Evolutionary conservation across 2,329 filamentous ascomycete species (phyloP).

Genomic region (Thyridium curvatum): DNA sequence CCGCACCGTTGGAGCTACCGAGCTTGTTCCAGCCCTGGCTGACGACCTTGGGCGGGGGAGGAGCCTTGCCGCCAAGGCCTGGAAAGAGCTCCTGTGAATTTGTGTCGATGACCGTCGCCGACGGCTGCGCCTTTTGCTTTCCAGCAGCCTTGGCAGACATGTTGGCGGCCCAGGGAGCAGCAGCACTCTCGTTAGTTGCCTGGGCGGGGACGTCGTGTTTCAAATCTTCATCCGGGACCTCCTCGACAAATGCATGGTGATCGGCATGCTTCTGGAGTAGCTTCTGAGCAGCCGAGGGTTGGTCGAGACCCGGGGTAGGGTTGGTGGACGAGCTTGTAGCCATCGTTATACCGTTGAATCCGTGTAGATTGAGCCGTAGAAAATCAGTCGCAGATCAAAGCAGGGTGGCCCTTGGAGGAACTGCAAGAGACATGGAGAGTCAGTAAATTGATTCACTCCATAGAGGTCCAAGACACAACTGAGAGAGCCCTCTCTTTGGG

Average conservation of each 20-base stretch:
- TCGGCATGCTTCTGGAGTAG: constrained; percentile 58
- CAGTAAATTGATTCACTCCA: too few relatives aligned
- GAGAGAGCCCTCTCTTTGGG: too few relatives aligned
- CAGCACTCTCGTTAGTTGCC: constrained; percentile 27
- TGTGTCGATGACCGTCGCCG: constrained; percentile 59
- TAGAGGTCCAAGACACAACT: too few relatives aligned
- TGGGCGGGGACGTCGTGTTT: constrained; percentile 31
- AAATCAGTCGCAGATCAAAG: too few relatives aligned
- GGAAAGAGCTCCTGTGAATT: constrained; percentile 90
- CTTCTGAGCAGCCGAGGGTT: constrained; percentile 52
- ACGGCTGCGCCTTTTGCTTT: constrained; percentile 55
- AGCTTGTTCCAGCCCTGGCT: too few relatives aligned
- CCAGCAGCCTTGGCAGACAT: constrained; percentile 58
- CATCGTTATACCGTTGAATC: constrained; percentile 7
- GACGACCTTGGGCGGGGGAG: constrained; percentile 41
- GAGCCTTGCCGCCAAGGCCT: constrained; percentile 58
- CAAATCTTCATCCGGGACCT: constrained; percentile 69
- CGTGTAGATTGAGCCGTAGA: background rate
- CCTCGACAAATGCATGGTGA: constrained; percentile 68
- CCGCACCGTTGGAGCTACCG: constrained; percentile 42
- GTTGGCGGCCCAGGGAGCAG: constrained; percentile 39
- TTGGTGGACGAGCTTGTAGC: constrained; percentile 17
- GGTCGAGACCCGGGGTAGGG: constrained; percentile 26
- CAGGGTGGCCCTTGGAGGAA: too few relatives aligned
- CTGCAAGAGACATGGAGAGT: background rate